Percentiles rank a stretch among this genome's conserved stretches.
Evolutionary conservation across 306 rosid genomes (phyloP).

Genomic region (Castanea mollissima): DNA sequence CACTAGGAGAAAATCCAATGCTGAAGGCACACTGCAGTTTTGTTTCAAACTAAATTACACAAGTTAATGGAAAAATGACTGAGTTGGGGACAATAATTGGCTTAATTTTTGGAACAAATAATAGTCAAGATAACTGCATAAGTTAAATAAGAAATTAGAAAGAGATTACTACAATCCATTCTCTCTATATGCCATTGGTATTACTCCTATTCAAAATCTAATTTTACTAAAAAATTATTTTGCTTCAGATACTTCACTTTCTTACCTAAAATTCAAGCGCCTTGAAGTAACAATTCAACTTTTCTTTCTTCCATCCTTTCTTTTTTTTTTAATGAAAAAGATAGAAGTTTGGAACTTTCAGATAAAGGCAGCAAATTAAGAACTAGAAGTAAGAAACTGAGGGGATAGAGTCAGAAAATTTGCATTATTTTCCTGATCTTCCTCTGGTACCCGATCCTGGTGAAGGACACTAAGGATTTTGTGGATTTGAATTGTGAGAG

Average conservation of each 20-base stretch:
- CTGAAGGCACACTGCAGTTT: conserved; percentile 15
- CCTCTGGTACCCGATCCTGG: no score
- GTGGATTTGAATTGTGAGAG: no score
- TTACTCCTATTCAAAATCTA: not conserved
- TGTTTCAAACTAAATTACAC: not conserved
- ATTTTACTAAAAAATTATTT: not conserved
- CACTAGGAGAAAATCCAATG: conserved; percentile 4
- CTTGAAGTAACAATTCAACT: not conserved
- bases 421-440: not conserved
- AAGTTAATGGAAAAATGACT: not conserved
- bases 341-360: not conserved
- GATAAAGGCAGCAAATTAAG: not conserved
- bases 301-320: not conserved
- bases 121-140: not conserved
- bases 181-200: not conserved
- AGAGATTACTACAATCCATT: not conserved
- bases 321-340: no score
- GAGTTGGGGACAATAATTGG: no score
- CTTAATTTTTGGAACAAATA: not conserved
- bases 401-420: not conserved
- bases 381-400: not conserved
- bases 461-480: no score
- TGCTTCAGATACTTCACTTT: not conserved
- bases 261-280: not conserved
- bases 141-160: not conserved